Base-by-base conservation (phyloP, 2,329 filamentous ascomycete genomes). In the Colletotrichum paranaense region DNA sequence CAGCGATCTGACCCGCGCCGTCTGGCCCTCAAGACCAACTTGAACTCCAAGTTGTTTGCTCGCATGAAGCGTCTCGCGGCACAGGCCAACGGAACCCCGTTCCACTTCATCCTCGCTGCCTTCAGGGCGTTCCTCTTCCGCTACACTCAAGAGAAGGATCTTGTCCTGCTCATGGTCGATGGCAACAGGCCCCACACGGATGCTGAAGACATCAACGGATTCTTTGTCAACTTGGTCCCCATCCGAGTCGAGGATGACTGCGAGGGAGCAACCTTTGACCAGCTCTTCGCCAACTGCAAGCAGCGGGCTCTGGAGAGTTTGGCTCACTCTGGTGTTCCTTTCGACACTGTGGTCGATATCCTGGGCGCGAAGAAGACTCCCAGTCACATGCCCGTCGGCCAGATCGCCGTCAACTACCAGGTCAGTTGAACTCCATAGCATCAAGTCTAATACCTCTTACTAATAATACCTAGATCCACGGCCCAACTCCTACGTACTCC, bases 221-320 rank as follows among this genome's bases (percentile, higher is more conserved):
- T 78, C 75, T 78, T 78, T 67, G 77, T 78, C 68, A 78, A 78
- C 64, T 63, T 78, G 53, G 75, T 75, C 5, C 77, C 77, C 7
- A 74, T 78, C 22, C 75, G 77, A 60, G 76, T 75, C 68, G 74
- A 75, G 42, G 76, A 77, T 55, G 72, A 76, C 59, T 78, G 76
- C 58, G 76, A 78, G 35, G 53, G 26, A 24, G 74, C 74, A 16
- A 59, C 74, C 28, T 78, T 78, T 46, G 76, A 78, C 64, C 72
- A 77, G 59, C 68, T 77, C 22, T 77, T 78, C 73, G 71, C 76
- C 58, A 73, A 68, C 30, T 76, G 76, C 72, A 77, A 76, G 73
- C 30, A 56, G 12, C 74, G 72, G 11, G 76, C 76, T 30, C 70
- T 49, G 3, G 42, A 49, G 42, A 49, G 42, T 3, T 49, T 49